Evolutionary conservation across 164 flowering plant genomes (phyloP), one percentile per base, ranked within the genome.

Genomic region (Tinospora cordifolia): DNA sequence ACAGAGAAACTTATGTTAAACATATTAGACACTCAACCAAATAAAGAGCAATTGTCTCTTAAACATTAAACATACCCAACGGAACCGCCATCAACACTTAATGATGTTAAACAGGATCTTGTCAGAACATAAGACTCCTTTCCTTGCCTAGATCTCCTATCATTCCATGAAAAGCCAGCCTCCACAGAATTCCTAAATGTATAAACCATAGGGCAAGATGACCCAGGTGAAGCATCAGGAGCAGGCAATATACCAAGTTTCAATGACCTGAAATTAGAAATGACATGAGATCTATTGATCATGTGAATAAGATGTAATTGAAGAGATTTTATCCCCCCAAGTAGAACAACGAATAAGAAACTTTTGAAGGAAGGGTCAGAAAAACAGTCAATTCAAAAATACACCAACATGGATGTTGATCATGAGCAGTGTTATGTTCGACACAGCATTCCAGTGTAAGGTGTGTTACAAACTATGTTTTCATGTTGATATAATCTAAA

Each of bases 211-310:
- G 88, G 77, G 72, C 83, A 83, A 81, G 83, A 81, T 67, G 85
- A 67, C 57, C 84, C 83, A 36, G 74, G 69, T 25, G 81, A 76
- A 49, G 74, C 47, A 67, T 73, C 72, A 44, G 87, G 82, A 51
- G 83, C 81, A 22, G 90, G 85, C 75, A 90, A 74, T 71, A 92
- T 65, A 68, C 98, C 98, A 81, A 93, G 93, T 80, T 86, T 90
- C 63, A 93, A 87, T 64, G 98, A 90, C 85, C 98, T 93, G 77
- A 66, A 27, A 40, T 14, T 22, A 41, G 38, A 38, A 64, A 69
- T 34, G n/a, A 72, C 14, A 47, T 40, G n/a, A 46, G 10, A 68
- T 57, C 15, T 5, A 57, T 40, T 19, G 7, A 58, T 24, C 60
- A 69, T 0, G 21, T 38, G 21, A 57, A 58, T 36, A 39, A 9